phyloP scores from a whole-genome alignment of 768 basidiomycete species.

The Pisolithus orientalis region DNA sequence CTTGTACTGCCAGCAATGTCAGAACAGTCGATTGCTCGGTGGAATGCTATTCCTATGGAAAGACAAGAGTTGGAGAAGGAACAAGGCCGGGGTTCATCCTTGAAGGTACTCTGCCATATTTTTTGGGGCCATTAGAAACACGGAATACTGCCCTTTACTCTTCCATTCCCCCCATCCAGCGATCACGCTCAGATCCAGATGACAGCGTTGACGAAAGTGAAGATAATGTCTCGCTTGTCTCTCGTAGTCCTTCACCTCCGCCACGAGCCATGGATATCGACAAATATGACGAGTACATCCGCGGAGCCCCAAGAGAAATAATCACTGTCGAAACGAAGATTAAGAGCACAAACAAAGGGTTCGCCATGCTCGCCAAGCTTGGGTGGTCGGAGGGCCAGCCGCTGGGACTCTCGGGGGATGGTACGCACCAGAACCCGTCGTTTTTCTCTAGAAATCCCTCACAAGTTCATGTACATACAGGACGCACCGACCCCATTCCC shows the following conservation, averaged over 20 bases:
- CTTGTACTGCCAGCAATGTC: slow-evolving; percentile 42
- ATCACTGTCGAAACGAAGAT: slow-evolving; percentile 81
- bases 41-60: slow-evolving; percentile 62
- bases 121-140: slow-evolving; percentile 36
- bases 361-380: slow-evolving; percentile 71
- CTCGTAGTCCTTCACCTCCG: slow-evolving; percentile 69
- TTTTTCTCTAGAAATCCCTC: neutral
- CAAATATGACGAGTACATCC: slow-evolving; percentile 63
- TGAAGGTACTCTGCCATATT: slow-evolving; percentile 66
- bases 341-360: slow-evolving; percentile 74
- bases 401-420: slow-evolving; percentile 70
- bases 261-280: slow-evolving; percentile 51
- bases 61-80: slow-evolving; percentile 25
- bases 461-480: slow-evolving; percentile 38
- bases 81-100: slow-evolving; percentile 17
- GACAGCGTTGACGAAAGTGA: slow-evolving; percentile 39
- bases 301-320: slow-evolving; percentile 48
- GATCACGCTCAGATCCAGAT: slow-evolving; percentile 38
- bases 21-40: slow-evolving; percentile 54
- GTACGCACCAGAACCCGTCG: slow-evolving; percentile 30
- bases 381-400: slow-evolving; percentile 81
- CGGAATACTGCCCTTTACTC: slow-evolving; percentile 52
- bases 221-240: slow-evolving; percentile 66
- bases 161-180: slow-evolving; percentile 49
- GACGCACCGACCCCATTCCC: slow-evolving; percentile 77